phyloP scores from a whole-genome alignment of 177 flowering plant species.

The Vitis hybrid region DNA sequence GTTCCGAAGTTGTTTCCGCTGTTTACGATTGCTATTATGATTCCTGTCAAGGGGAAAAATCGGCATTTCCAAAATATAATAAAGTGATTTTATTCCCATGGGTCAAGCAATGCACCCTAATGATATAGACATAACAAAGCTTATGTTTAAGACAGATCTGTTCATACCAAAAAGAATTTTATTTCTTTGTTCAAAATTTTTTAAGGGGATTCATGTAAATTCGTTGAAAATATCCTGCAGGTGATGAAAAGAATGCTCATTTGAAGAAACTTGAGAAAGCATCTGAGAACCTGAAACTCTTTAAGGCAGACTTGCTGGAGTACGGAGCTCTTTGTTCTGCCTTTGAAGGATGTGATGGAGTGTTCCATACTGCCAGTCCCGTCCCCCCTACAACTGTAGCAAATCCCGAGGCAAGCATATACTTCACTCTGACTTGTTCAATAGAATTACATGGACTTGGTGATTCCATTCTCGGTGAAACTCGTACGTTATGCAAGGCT shows the following conservation, averaged over 20 bases:
- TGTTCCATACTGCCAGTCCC: conserved; percentile 80
- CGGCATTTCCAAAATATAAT: too few relatives aligned
- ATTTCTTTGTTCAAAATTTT: too few relatives aligned
- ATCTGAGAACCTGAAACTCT: conserved; percentile 59
- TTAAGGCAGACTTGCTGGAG: conserved; percentile 73
- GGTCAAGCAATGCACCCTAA: too few relatives aligned
- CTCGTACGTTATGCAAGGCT: not conserved
- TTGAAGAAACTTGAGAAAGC: conserved; percentile 60
- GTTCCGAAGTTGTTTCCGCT: too few relatives aligned
- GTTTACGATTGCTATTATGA: too few relatives aligned
- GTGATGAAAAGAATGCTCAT: conserved; percentile 60
- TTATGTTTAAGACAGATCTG: too few relatives aligned
- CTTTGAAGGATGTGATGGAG: conserved; percentile 70
- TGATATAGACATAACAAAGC: too few relatives aligned
- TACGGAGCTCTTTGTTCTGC: conserved; percentile 55
- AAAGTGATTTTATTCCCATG: too few relatives aligned
- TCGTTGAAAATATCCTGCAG: conserved; percentile 21
- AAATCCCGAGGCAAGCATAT: conserved; percentile 58
- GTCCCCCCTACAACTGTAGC: conserved; percentile 50
- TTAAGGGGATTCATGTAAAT: too few relatives aligned
- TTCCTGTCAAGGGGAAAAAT: too few relatives aligned
- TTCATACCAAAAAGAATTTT: too few relatives aligned
- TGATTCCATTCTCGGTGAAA: not conserved
- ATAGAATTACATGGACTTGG: not conserved
- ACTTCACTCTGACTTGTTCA: not conserved